Conservation (phyloP, 306 rosid genomes). For the Prunus dulcis region DNA sequence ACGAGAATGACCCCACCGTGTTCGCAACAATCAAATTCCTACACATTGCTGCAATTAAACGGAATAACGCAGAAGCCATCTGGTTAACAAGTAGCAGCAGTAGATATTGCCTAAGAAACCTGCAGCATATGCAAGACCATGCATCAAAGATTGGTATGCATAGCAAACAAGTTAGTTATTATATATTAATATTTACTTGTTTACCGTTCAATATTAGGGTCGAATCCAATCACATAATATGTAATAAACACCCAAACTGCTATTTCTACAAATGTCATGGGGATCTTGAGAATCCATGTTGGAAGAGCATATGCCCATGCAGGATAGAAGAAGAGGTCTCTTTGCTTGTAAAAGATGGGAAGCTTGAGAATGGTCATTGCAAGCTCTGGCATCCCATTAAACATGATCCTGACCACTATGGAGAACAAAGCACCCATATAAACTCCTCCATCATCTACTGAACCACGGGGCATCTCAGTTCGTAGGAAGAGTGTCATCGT, state of each 20-base stretch:
- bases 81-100: slow-evolving; percentile 46
- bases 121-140: slow-evolving; percentile 22
- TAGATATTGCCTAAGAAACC: slow-evolving; percentile 59
- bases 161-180: not conserved
- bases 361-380: slow-evolving; percentile 57
- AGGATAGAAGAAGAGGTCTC: slow-evolving; percentile 58
- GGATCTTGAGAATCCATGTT: slow-evolving; percentile 57
- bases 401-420: slow-evolving; percentile 20
- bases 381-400: slow-evolving; percentile 50
- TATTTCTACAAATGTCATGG: slow-evolving; percentile 45
- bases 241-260: slow-evolving; percentile 55
- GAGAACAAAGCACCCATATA: slow-evolving; percentile 39
- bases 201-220: slow-evolving; percentile 52
- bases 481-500: slow-evolving; percentile 57
- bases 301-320: slow-evolving; percentile 72
- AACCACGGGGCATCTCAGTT: slow-evolving; percentile 61
- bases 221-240: slow-evolving; percentile 66
- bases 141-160: not conserved
- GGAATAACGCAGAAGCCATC: slow-evolving; percentile 61
- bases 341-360: slow-evolving; percentile 70
- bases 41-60: slow-evolving; percentile 44
- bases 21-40: slow-evolving; percentile 51
- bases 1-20: slow-evolving; percentile 55
- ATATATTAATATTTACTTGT: not conserved
- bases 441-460: slow-evolving; percentile 45